Percentiles rank a stretch among this genome's conserved stretches.
Conservation (phyloP, 2,329 filamentous ascomycete species). For the Teratosphaeria viscida region DNA sequence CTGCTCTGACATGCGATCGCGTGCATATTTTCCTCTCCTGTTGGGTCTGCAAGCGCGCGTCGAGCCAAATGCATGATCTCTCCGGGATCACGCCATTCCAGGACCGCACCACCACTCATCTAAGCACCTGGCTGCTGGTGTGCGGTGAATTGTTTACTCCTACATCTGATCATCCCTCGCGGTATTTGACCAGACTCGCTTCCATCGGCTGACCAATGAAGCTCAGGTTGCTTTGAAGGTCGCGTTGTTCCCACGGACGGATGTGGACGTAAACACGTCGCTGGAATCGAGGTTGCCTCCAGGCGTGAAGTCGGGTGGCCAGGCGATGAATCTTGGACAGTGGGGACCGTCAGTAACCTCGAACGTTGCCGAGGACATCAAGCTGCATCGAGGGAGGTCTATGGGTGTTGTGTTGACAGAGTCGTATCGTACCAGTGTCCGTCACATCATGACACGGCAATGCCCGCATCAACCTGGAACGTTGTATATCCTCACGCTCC, state of each 20-base stretch:
- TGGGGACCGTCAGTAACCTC: neutral
- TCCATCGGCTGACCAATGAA: neutral
- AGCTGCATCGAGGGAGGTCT: neutral
- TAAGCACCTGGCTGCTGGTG: too few relatives aligned
- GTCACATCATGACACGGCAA: neutral
- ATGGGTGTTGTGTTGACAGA: neutral
- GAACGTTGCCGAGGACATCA: neutral
- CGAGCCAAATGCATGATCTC: too few relatives aligned
- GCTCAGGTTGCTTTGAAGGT: neutral
- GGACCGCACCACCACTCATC: too few relatives aligned
- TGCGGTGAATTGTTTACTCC: neutral
- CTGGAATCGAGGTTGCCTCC: neutral
- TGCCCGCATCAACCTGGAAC: neutral
- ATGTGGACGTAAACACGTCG: neutral
- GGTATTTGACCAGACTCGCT: neutral
- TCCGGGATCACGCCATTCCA: too few relatives aligned
- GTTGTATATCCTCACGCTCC: constrained; percentile 25
- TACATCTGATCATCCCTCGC: neutral
- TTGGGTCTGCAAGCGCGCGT: too few relatives aligned
- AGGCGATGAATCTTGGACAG: neutral
- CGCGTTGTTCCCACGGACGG: neutral
- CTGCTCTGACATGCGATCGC: too few relatives aligned
- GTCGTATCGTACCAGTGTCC: neutral
- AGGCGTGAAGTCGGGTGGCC: neutral
- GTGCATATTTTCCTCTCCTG: too few relatives aligned